A percentile compares a stretch with the other conserved stretches of the same genome.
Evolutionary conservation across 495 filamentous ascomycete species (phyloP).

Genomic region (Hypoxylon fuscum): DNA sequence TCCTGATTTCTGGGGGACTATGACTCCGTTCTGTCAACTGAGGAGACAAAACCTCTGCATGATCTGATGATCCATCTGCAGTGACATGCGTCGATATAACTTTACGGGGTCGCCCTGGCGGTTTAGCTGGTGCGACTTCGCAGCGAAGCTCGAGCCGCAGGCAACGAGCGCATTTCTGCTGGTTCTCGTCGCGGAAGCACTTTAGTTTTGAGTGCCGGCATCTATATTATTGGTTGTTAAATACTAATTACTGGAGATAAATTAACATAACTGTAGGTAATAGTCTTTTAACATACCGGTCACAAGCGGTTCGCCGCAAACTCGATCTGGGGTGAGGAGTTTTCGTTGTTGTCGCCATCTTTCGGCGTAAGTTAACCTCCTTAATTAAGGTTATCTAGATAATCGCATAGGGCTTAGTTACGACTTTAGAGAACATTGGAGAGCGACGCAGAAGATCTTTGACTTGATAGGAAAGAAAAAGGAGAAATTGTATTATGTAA

Average conservation of each 20-base stretch:
- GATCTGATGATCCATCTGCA: not conserved
- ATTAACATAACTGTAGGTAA: too few relatives aligned
- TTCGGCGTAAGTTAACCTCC: not conserved
- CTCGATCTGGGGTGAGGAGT: conserved; percentile 27
- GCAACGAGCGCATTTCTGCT: conserved; percentile 33
- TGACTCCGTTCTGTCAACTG: not conserved
- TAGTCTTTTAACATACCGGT: conserved; percentile 19
- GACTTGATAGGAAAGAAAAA: not conserved
- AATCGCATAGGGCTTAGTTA: not conserved
- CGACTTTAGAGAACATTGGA: not conserved
- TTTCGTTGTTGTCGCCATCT: conserved; percentile 4
- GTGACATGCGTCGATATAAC: not conserved
- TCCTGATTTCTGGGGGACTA: not conserved
- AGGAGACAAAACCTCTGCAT: not conserved
- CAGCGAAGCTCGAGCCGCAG: conserved; percentile 26
- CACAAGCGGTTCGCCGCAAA: conserved; percentile 33
- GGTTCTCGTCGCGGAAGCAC: conserved; percentile 27
- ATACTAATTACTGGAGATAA: not conserved
- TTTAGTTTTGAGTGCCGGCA: conserved; percentile 32
- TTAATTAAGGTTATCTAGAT: not conserved
- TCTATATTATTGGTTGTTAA: conserved; percentile 9
- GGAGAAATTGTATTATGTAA: not conserved
- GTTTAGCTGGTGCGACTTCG: conserved; percentile 32
- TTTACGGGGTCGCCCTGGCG: conserved; percentile 33
- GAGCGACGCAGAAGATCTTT: not conserved